Base-by-base conservation (phyloP, 306 rosid species). In the Sindora glabra region DNA sequence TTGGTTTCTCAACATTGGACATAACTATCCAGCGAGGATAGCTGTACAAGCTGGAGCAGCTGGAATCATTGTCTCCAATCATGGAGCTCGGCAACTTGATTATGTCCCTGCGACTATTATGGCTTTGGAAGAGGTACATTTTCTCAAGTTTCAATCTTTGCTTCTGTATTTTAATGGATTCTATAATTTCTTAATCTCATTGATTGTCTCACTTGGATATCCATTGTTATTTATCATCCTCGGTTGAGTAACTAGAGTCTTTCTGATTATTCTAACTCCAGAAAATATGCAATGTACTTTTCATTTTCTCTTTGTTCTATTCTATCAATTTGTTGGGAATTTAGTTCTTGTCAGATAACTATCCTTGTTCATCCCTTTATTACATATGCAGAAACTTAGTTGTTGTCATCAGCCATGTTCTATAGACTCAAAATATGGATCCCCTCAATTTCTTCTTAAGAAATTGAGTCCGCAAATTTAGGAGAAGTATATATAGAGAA, bases 1-100 rank as follows among this genome's bases (percentile, higher is more conserved):
- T 10, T 66, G 32, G 18, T 24, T 16, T 42, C 53, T 55, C 12
- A 64, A 29, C 30, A 27, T 52, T 47, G 57, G 21, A 9, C 12
- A 38, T 38, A 11, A 34, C 33, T 48, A 52, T 69, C 86, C 74
- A 94, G 97, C 97, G 18, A 87, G 77, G 84, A 40, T 89, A 39
- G 89, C 99, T 12, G 1, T 84, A 40, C 81, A 84, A 75, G 71
- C 75, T 52, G 94, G 97, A 62, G 99, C 76, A 58, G 85, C 94
- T 39, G 99, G 99, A 54, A 66, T 94, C 38, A 80, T 94, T 39
- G 95, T 94, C 60, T 94, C 97, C 48, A 94, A 94, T 73, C 99
- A 94, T 2, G 95, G 99, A 57, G 99, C 97, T 74, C 99, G 99
- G 59, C 99, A 94, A 70, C 97, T 94, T 48, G 94, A 94, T 69